Conservation (phyloP, 2,329 filamentous ascomycete species). For the Monascus ruber region DNA sequence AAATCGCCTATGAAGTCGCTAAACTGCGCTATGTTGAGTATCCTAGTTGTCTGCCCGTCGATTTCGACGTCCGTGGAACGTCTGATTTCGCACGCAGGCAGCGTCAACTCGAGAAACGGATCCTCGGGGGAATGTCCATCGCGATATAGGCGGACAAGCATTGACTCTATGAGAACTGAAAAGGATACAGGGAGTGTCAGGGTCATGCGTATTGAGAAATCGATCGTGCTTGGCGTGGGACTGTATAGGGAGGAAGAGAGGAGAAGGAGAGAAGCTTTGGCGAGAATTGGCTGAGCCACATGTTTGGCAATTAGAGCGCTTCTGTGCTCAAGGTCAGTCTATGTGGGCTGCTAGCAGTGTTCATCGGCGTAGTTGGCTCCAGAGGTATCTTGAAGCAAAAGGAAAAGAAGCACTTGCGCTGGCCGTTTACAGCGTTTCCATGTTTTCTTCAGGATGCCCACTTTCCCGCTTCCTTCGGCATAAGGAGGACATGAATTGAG, state of each 20-base stretch:
- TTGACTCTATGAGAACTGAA: neutral
- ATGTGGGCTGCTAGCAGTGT: neutral
- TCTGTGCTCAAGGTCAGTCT: neutral
- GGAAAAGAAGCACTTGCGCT: neutral
- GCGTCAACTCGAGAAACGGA: neutral
- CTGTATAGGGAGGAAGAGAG: neutral
- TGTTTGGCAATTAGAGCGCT: neutral
- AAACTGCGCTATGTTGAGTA: neutral
- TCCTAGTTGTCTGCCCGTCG: neutral
- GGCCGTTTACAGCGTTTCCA: neutral
- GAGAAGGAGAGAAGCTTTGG: neutral
- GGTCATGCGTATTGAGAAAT: neutral
- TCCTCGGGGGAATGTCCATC: neutral
- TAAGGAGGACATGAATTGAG: neutral
- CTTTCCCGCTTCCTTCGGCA: neutral
- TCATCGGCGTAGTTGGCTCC: neutral
- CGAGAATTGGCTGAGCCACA: neutral
- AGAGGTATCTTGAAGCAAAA: neutral
- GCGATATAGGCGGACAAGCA: neutral
- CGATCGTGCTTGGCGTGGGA: neutral
- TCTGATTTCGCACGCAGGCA: neutral
- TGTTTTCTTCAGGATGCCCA: neutral
- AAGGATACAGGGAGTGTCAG: neutral
- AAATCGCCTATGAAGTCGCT: neutral
- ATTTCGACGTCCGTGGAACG: neutral